Evolutionary conservation across 306 rosid species (phyloP).

Genomic region (Hylodesmum podocarpum): DNA sequence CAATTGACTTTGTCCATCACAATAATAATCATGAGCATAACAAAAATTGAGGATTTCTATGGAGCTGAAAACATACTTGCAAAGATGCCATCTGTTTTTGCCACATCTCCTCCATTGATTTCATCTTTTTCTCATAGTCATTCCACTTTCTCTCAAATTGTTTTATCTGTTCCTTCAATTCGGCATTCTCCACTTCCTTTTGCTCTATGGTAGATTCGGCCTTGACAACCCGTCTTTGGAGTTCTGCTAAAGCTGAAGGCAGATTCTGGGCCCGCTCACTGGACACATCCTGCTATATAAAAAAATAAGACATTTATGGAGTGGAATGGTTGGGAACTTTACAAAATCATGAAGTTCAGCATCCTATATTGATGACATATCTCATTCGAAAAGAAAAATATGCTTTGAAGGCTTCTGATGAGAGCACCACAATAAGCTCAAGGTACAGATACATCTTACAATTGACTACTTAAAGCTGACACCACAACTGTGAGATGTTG

Average conservation of each 20-base stretch:
- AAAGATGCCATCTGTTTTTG: slow-evolving; percentile 92
- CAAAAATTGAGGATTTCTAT: slow-evolving; percentile 10
- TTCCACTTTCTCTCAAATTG: slow-evolving; percentile 80
- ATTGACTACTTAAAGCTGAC: not conserved
- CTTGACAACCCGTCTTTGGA: slow-evolving; percentile 66
- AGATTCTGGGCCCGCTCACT: slow-evolving; percentile 44
- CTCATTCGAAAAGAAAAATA: not conserved
- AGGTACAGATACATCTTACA: not conserved
- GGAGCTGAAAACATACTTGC: slow-evolving; percentile 71
- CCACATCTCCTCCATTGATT: slow-evolving; percentile 93
- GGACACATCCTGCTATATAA: slow-evolving; percentile 41
- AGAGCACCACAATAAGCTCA: not conserved
- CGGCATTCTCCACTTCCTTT: slow-evolving; percentile 85
- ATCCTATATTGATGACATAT: not conserved
- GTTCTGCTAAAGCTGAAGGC: slow-evolving; percentile 62
- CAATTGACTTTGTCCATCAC: not conserved
- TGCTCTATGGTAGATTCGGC: slow-evolving; percentile 79
- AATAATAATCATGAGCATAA: not conserved
- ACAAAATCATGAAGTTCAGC: slow-evolving; percentile 1
- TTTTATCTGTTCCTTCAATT: slow-evolving; percentile 70
- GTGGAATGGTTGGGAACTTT: not conserved
- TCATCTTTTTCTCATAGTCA: slow-evolving; percentile 92
- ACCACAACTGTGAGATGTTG: not conserved
- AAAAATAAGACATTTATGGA: slow-evolving; percentile 4
- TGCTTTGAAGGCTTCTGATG: not conserved